Conservation (phyloP, 108 stramenopile genomes). For the Asterionellopsis glacialis region DNA sequence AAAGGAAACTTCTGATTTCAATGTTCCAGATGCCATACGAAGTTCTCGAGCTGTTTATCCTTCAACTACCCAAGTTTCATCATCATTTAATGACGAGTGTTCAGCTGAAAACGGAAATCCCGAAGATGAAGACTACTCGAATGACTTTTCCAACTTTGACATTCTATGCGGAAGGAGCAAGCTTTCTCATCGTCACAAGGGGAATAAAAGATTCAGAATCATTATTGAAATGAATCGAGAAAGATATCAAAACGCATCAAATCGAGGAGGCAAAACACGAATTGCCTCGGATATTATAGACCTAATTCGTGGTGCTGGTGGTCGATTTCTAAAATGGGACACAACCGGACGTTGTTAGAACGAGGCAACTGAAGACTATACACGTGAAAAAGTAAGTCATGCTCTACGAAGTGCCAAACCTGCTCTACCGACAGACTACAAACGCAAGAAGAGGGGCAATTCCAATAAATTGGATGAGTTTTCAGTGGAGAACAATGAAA, state of each 20-base stretch:
- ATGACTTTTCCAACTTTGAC: conserved; percentile 10
- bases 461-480: too few relatives aligned
- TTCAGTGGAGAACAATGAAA: too few relatives aligned
- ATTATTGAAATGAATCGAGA: conserved; percentile 19
- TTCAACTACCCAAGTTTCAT: too few relatives aligned
- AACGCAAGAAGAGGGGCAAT: too few relatives aligned
- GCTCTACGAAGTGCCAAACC: conserved; percentile 36
- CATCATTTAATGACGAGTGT: too few relatives aligned
- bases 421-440: neutral
- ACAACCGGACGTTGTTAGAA: conserved; percentile 22
- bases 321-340: conserved; percentile 40
- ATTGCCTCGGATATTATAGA: conserved; percentile 25
- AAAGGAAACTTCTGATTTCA: too few relatives aligned
- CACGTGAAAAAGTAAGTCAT: conserved; percentile 46
- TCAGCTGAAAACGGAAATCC: too few relatives aligned
- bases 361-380: conserved; percentile 38
- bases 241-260: conserved; percentile 11
- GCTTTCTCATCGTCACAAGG: conserved; percentile 25
- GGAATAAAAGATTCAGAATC: conserved; percentile 33
- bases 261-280: conserved; percentile 11
- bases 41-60: too few relatives aligned
- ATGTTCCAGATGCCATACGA: too few relatives aligned
- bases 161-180: conserved; percentile 39
- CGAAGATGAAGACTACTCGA: too few relatives aligned
- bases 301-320: conserved; percentile 13